Conservation (phyloP, 2,329 filamentous ascomycete species). For the Xylaria hypoxylon region DNA sequence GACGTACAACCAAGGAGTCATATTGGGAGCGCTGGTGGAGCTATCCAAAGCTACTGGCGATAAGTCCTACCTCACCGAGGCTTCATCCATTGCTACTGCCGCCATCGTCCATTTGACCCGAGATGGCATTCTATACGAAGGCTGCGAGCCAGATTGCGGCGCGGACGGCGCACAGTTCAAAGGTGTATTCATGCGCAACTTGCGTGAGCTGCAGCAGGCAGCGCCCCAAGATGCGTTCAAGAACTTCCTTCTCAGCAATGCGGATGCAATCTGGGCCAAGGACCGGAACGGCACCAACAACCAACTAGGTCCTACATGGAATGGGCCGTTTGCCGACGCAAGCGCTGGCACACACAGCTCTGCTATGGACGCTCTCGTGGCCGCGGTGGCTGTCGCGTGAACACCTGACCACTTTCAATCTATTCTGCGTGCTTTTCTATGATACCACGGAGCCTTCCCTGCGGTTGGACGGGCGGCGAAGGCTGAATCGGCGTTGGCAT, state of each 20-base stretch:
- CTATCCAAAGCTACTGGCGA: constrained; percentile 59
- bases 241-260: constrained; percentile 53
- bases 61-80: constrained; percentile 55
- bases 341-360: constrained; percentile 49
- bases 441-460: constrained; percentile 31
- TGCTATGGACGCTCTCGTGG: constrained; percentile 48
- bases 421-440: constrained; percentile 20
- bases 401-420: constrained; percentile 19
- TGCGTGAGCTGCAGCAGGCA: constrained; percentile 65
- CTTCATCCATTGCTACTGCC: constrained; percentile 61
- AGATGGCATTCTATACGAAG: constrained; percentile 64
- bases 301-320: constrained; percentile 49
- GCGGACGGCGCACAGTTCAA: constrained; percentile 73
- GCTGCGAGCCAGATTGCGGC: constrained; percentile 65
- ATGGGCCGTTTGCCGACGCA: constrained; percentile 47
- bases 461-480: constrained; percentile 3
- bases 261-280: constrained; percentile 51
- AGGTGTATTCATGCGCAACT: constrained; percentile 74
- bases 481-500: constrained; percentile 24
- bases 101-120: constrained; percentile 59
- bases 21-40: constrained; percentile 65
- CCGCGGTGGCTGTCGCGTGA: constrained; percentile 47
- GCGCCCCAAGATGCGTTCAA: constrained; percentile 59
- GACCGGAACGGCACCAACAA: constrained; percentile 48
- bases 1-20: constrained; percentile 69